These are phyloP conservation scores for Misopates orontium DNA, from an alignment of 257 asterid genomes.

Conservation along the genomic window DNA sequence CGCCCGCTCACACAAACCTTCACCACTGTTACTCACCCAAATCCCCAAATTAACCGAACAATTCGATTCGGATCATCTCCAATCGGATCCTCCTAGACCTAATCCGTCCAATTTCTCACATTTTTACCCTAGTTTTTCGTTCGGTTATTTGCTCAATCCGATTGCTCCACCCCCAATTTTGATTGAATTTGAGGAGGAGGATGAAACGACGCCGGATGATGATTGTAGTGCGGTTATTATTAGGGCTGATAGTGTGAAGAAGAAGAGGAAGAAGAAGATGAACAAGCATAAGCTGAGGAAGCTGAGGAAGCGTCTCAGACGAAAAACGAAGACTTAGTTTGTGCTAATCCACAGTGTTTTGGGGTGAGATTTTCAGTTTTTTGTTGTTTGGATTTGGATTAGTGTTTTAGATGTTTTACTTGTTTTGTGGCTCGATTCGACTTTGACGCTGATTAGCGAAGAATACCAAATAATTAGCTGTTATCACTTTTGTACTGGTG, in stretches of 20 bases:
- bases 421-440: conserved; percentile 12
- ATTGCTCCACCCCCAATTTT: conserved; percentile 27
- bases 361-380: conserved; percentile 22
- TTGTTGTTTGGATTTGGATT: neutral
- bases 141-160: conserved; percentile 53
- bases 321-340: conserved; percentile 55
- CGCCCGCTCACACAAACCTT: conserved; percentile 32
- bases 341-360: conserved; percentile 15
- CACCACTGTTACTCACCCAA: conserved; percentile 26
- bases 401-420: conserved; percentile 7
- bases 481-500: neutral
- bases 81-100: neutral
- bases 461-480: conserved; percentile 32
- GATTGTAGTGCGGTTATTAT: conserved; percentile 40
- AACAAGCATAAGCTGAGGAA: conserved; percentile 85
- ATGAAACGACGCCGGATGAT: conserved; percentile 37
- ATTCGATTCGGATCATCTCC: neutral
- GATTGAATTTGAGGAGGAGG: conserved; percentile 31
- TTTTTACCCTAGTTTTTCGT: conserved; percentile 52
- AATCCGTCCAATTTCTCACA: conserved; percentile 18
- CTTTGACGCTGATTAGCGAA: neutral
- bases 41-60: conserved; percentile 26
- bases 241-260: conserved; percentile 84
- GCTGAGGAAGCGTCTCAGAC: conserved; percentile 65
- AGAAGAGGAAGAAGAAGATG: conserved; percentile 89